Base-by-base conservation (phyloP, 140 eudicot species). In the Eryngium alpinum region DNA sequence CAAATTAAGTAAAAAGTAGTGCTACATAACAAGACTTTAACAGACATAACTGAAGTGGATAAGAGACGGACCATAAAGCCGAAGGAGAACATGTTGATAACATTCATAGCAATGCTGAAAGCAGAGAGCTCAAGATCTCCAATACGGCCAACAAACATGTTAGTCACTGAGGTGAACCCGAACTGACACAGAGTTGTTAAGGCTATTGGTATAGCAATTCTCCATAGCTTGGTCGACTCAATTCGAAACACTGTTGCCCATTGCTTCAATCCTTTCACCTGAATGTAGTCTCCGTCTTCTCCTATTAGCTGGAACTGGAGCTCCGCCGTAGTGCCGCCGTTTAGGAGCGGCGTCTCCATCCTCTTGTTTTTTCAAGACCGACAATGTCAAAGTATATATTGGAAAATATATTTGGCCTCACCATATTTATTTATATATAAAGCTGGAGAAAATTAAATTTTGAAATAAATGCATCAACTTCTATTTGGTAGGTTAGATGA, bases 41-140 rank as follows among this genome's bases (percentile, higher is more conserved):
- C n/a, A n/a, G n/a, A n/a, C n/a, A n/a, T n/a, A n/a, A n/a, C n/a
- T n/a, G n/a, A n/a, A n/a, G n/a, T n/a, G n/a, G n/a, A n/a, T n/a
- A n/a, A n/a, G n/a, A n/a, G 7, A 60, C 19, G 5, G 15, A 87
- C 90, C 90, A 87, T 66, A 83, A 87, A 84, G 15, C 90, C 90
- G 75, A 87, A 87, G 12, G 90, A 51, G 76, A 87, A 87, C 59
- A 78, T 82, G 29, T 62, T 33, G 75, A 87, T 80, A 25, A 87
- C 90, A 14, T 84, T 57, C 29, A 56, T 24, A 16, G 90, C 87
- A 77, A 87, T 82, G 4, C 88, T 52, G 67, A 87, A 84, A 46
- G 90, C 88, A 13, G 90, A 84, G 72, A 87, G 86, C 84, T 87
- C 75, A 57, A 84, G 49, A 28, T 84, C 88, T 21, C 90, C 88